These are phyloP conservation scores for Naganishia albida DNA, from an alignment of 1,284 basidiomycete species.

Conservation along the genomic window DNA sequence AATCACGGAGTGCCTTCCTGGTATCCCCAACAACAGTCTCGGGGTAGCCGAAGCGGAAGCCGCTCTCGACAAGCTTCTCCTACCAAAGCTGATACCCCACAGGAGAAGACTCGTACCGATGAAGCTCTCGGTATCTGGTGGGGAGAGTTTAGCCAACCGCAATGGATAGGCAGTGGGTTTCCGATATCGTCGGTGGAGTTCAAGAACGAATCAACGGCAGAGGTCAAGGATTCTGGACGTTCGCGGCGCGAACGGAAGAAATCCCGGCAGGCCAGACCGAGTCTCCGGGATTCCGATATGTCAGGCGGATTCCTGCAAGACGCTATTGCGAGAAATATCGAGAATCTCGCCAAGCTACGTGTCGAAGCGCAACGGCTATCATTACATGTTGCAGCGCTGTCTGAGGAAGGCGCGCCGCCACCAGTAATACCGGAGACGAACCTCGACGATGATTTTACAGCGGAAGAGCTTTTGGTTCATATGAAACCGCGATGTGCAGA, in stretches of 20 bases:
- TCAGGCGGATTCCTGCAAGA: conserved; percentile 21
- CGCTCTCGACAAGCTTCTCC: conserved; percentile 15
- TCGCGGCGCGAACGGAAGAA: neutral
- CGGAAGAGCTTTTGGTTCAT: conserved; percentile 17
- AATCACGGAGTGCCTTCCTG: conserved; percentile 7
- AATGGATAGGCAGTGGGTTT: conserved; percentile 25
- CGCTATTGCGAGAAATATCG: conserved; percentile 21
- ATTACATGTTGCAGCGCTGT: conserved; percentile 11
- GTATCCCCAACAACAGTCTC: conserved; percentile 22
- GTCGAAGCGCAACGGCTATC: conserved; percentile 24
- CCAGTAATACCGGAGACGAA: conserved; percentile 12
- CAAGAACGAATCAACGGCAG: neutral
- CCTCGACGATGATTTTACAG: conserved; percentile 10
- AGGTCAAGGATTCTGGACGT: neutral
- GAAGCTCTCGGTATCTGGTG: conserved; percentile 17
- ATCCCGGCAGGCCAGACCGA: neutral
- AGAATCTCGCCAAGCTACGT: conserved; percentile 15
- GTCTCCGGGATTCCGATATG: conserved; percentile 8
- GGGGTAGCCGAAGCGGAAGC: conserved; percentile 18
- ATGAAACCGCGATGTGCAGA: conserved; percentile 36
- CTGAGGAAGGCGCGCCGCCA: conserved; percentile 2
- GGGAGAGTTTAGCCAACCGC: conserved; percentile 21
- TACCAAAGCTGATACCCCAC: neutral
- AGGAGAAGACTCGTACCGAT: neutral
- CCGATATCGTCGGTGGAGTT: conserved; percentile 4